Base-by-base conservation (phyloP, 2,329 filamentous ascomycete genomes). In the Lasiodiplodia sp. region DNA sequence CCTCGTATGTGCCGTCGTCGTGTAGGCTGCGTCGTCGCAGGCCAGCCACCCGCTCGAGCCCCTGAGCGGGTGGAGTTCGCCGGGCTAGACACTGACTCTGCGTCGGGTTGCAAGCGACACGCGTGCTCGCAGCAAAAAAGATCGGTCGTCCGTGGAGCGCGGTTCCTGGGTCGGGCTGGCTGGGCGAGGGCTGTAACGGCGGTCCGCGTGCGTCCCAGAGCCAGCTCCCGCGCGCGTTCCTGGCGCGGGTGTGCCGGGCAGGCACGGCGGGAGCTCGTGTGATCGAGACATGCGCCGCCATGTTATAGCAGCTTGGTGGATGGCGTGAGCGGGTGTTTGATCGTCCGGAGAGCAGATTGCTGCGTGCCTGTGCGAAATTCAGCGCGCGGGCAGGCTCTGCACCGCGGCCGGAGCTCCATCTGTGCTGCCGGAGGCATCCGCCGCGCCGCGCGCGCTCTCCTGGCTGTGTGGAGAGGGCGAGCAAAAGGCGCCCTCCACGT, bases 251-350 rank as follows among this genome's bases (percentile, higher is more conserved):
- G 28, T 31, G 28, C 37, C 38, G 57, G 38, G 16, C 60, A 64
- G 60, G 60, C 52, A 64, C 60, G 51, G 34, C 28, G 44, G 28
- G 51, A 37, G 60, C 60, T 64, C 44, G 44, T 64, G 60, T 38
- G 60, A 52, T 52, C 44, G 44, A 64, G 60, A 63, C 58, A 63
- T 63, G 58, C 40, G 37, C 40, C 40, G 47, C 60, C 25, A 64
- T 64, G 60, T 38, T 64, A 64, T 52, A 64, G 28, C 44, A 52
- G 60, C 47, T 28, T 8, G 44, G 11, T 49, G 38, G 28, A 64
- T 64, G 60, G 60, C 44, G 60, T 64, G 60, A 64, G 60, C 60
- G 44, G 65, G 40, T 63, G 66, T 68, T 68, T 68, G 66, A 68
- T 68, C 56, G 66, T 34, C 66, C 66, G 53, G 66, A 60, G 52